These are phyloP conservation scores for Luffa acutangula DNA, from an alignment of 306 rosid genomes.

Conservation along the genomic window DNA sequence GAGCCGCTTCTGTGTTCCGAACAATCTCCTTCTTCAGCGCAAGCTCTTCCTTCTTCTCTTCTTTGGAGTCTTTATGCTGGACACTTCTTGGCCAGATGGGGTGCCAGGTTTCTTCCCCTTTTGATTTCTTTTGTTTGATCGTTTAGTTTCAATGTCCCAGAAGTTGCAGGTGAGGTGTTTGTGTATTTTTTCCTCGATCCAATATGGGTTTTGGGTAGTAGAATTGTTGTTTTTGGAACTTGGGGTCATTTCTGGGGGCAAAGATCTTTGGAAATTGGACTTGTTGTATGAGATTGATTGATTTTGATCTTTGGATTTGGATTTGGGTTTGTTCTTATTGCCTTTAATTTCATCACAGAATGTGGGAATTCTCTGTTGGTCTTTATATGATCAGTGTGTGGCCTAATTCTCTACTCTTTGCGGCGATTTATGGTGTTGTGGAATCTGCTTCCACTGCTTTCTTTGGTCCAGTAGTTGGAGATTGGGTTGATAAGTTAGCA, in stretches of 20 bases:
- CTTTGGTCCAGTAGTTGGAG: slow-evolving; percentile 75
- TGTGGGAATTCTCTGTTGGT: slow-evolving; percentile 99
- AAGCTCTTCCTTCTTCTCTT: slow-evolving; percentile 23
- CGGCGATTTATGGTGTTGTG: slow-evolving; percentile 80
- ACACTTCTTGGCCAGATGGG: slow-evolving; percentile 78
- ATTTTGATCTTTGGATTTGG: neutral
- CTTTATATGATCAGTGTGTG: slow-evolving; percentile 78
- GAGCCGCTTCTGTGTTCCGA: slow-evolving; percentile 24
- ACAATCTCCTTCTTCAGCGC: neutral
- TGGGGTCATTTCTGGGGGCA: neutral
- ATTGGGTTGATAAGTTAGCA: slow-evolving; percentile 51
- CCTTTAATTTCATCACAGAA: slow-evolving; percentile 28
- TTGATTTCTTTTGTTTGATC: neutral
- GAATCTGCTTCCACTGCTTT: slow-evolving; percentile 76
- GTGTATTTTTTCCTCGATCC: neutral
- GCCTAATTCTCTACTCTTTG: slow-evolving; percentile 76
- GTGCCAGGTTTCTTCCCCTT: slow-evolving; percentile 43
- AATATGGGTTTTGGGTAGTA: neutral
- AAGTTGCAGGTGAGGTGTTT: neutral
- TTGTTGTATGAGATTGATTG: neutral
- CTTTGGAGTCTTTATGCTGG: slow-evolving; percentile 42
- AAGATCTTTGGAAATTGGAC: neutral
- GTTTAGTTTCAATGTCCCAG: neutral
- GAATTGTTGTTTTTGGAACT: neutral
- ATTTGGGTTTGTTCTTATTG: neutral